These are phyloP conservation scores for Quercus tomentella DNA, from an alignment of 331 rosid species.

Conservation along the genomic window DNA sequence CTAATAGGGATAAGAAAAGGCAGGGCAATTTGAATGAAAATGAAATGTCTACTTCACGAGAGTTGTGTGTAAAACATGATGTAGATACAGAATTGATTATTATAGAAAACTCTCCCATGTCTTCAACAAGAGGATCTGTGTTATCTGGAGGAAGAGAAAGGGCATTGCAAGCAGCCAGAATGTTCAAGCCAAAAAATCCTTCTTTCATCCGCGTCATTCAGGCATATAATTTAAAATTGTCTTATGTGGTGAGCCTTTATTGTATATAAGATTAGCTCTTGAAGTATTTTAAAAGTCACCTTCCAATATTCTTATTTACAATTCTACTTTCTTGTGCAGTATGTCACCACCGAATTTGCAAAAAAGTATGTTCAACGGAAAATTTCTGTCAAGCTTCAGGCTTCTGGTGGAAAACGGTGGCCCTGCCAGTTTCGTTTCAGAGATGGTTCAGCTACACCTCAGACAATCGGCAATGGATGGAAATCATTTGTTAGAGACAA, in stretches of 20 bases:
- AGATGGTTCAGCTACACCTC: too few species aligned
- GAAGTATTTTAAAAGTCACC: background rate
- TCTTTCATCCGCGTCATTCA: slow-evolving; percentile 8
- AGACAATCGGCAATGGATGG: background rate
- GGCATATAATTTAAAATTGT: background rate
- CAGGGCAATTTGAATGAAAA: background rate
- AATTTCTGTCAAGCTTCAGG: background rate
- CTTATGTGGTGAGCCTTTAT: background rate
- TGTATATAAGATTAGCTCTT: background rate
- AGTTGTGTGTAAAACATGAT: background rate
- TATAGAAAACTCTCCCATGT: background rate
- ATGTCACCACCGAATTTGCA: background rate
- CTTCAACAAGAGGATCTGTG: background rate
- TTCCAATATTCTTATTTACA: background rate
- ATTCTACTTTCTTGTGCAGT: background rate
- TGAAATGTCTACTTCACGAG: background rate
- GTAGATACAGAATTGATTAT: too few species aligned
- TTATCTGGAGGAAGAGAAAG: background rate
- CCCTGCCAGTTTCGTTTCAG: background rate
- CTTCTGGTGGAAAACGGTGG: background rate
- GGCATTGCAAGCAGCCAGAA: background rate
- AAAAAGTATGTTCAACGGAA: background rate
- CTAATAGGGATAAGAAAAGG: background rate
- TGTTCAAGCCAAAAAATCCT: slow-evolving; percentile 6
- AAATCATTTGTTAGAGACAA: background rate